phyloP scores from a whole-genome alignment of 208 protist species.

The Wallacemonas sp. region DNA sequence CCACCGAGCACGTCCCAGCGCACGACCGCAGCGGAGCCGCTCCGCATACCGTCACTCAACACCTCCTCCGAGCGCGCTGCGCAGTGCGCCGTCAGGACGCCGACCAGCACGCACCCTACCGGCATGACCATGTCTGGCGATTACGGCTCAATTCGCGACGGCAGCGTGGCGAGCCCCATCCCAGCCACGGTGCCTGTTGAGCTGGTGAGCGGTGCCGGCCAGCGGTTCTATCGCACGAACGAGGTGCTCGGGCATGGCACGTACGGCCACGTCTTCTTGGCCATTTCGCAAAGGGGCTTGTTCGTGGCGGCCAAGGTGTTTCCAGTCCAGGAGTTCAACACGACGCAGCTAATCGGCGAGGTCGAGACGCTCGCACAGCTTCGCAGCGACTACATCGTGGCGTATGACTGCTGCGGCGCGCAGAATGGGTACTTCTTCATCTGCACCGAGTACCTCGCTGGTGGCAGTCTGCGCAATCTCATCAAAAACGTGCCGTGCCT shows the following conservation, averaged over 20 bases:
- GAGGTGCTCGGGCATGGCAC: conserved; percentile 50
- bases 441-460: conserved; percentile 84
- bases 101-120: too few relatives aligned
- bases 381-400: conserved; percentile 94
- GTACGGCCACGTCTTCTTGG: conserved; percentile 70
- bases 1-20: conserved; percentile 11
- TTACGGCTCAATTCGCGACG: not conserved
- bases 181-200: conserved; percentile 16
- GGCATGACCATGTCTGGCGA: not conserved
- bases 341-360: conserved; percentile 48
- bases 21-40: conserved; percentile 5
- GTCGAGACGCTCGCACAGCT: conserved; percentile 69
- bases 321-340: conserved; percentile 27
- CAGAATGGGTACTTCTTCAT: conserved; percentile 66
- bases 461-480: conserved; percentile 74
- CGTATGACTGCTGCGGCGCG: conserved; percentile 88
- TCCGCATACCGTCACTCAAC: not conserved
- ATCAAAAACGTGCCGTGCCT: conserved; percentile 40
- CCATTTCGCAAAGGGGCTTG: conserved; percentile 57
- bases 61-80: not conserved
- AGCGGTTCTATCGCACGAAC: conserved; percentile 50
- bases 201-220: conserved; percentile 39
- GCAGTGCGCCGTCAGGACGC: too few relatives aligned
- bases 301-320: conserved; percentile 79
- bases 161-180: not conserved